These are phyloP conservation scores for Mangifera indica DNA, from an alignment of 345 rosid species.

Conservation along the genomic window DNA sequence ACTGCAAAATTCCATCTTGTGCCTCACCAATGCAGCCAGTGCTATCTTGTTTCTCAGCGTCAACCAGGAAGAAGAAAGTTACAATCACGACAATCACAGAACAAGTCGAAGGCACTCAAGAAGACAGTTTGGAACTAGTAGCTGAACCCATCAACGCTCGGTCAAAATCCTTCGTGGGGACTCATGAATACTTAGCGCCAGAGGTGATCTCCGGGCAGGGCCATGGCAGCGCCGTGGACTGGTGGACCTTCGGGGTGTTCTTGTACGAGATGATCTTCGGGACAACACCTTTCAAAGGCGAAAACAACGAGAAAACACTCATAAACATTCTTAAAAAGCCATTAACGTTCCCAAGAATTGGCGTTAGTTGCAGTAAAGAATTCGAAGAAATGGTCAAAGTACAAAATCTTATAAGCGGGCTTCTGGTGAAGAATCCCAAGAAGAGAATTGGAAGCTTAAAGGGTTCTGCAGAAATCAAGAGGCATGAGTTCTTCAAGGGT, in stretches of 20 bases:
- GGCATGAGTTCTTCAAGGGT: conserved; percentile 82
- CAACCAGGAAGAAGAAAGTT: conserved; percentile 34
- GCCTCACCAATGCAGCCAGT: conserved; percentile 63
- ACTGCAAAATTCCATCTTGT: conserved; percentile 57
- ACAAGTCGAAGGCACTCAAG: conserved; percentile 29
- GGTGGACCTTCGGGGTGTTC: conserved; percentile 95
- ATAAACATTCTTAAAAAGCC: conserved; percentile 83
- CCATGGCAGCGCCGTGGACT: conserved; percentile 93
- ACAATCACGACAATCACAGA: conserved; percentile 50
- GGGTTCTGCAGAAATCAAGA: conserved; percentile 79
- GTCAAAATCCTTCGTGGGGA: conserved; percentile 86
- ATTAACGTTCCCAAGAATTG: conserved; percentile 63
- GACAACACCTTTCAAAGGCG: conserved; percentile 87
- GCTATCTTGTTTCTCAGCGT: conserved; percentile 61
- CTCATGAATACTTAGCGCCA: conserved; percentile 95
- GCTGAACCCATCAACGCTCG: conserved; percentile 75
- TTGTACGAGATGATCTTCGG: conserved; percentile 87
- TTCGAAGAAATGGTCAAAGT: conserved; percentile 59
- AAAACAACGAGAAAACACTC: conserved; percentile 80
- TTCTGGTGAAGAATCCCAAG: conserved; percentile 78
- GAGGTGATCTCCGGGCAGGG: conserved; percentile 97
- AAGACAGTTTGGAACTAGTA: conserved; percentile 50
- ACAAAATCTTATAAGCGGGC: conserved; percentile 69
- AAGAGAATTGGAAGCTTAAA: conserved; percentile 72
- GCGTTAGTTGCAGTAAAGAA: conserved; percentile 49